A percentile compares a stretch with the other conserved stretches of the same genome.
These are phyloP conservation scores for Pyricularia pennisetigena DNA, from an alignment of 2,329 filamentous ascomycete species.

Conservation along the genomic window DNA sequence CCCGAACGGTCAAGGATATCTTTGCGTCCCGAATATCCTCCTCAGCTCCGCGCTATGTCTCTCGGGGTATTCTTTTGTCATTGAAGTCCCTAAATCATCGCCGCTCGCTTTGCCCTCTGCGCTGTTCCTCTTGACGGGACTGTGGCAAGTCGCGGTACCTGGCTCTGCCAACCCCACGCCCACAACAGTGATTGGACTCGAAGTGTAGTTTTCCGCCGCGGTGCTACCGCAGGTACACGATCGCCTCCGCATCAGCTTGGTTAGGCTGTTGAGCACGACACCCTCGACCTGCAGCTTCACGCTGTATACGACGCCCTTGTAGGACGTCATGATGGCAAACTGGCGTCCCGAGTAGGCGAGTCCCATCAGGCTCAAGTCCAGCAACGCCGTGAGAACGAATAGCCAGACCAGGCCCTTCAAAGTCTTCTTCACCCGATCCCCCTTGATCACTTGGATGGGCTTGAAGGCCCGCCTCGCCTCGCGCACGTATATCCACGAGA, in stretches of 20 bases:
- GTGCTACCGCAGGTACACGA: not conserved
- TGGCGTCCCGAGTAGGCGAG: constrained; percentile 4
- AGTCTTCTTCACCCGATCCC: not conserved
- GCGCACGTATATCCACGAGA: constrained; percentile 35
- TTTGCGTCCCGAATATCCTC: not conserved
- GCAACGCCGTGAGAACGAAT: constrained; percentile 20
- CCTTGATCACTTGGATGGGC: not conserved
- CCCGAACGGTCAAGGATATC: not conserved
- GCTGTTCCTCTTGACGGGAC: not conserved
- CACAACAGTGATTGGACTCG: not conserved
- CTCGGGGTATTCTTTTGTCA: not conserved
- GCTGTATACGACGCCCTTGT: constrained; percentile 7
- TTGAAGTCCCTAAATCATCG: too few relatives aligned
- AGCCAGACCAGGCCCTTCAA: not conserved
- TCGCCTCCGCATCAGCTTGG: constrained; percentile 2
- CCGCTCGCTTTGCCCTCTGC: not conserved
- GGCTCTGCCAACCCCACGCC: not conserved
- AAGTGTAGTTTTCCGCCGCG: not conserved
- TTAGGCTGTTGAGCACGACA: constrained; percentile 6
- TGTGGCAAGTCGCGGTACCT: not conserved
- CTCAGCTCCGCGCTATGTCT: not conserved
- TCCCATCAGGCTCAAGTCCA: constrained; percentile 12
- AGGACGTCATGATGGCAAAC: constrained; percentile 4
- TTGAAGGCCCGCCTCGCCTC: constrained; percentile 30
- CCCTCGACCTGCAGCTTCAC: constrained; percentile 7